Conservation (phyloP, 1,284 basidiomycete genomes). For the Takashimella koratensis region DNA sequence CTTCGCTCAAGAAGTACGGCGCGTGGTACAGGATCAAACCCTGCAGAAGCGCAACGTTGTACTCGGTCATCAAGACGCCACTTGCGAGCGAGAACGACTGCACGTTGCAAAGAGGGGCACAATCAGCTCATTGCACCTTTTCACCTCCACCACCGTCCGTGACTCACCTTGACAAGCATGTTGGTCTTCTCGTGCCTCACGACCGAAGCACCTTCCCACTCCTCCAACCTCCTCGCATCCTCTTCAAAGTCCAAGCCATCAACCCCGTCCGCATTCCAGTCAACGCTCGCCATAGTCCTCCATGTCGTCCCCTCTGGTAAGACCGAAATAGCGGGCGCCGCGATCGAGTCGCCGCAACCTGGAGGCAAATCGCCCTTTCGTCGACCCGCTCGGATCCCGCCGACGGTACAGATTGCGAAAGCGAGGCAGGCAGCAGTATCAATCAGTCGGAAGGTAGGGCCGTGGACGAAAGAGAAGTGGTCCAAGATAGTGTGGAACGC, state of each 20-base stretch:
- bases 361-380: conserved; percentile 7
- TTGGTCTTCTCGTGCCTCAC: conserved; percentile 50
- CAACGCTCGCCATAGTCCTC: neutral
- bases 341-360: neutral
- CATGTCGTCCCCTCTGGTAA: neutral
- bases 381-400: conserved; percentile 32
- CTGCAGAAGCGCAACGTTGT: conserved; percentile 49
- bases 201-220: conserved; percentile 37
- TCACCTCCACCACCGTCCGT: conserved; percentile 12
- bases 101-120: too few species aligned
- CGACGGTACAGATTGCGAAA: conserved; percentile 52
- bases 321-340: neutral
- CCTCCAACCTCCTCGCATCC: conserved; percentile 19
- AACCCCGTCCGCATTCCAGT: neutral
- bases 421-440: conserved; percentile 48
- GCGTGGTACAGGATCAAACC: conserved; percentile 50
- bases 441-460: conserved; percentile 49
- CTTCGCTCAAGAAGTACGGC: conserved; percentile 47
- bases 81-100: conserved; percentile 45
- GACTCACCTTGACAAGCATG: conserved; percentile 49
- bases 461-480: conserved; percentile 50
- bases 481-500: conserved; percentile 49
- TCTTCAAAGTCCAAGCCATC: conserved; percentile 3
- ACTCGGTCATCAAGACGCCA: conserved; percentile 48
- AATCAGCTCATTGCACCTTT: too few species aligned